Percentiles rank a stretch among this genome's conserved stretches.
These are phyloP conservation scores for Xylariaceae sp. DNA, from an alignment of 2,329 filamentous ascomycete genomes.

Conservation along the genomic window DNA sequence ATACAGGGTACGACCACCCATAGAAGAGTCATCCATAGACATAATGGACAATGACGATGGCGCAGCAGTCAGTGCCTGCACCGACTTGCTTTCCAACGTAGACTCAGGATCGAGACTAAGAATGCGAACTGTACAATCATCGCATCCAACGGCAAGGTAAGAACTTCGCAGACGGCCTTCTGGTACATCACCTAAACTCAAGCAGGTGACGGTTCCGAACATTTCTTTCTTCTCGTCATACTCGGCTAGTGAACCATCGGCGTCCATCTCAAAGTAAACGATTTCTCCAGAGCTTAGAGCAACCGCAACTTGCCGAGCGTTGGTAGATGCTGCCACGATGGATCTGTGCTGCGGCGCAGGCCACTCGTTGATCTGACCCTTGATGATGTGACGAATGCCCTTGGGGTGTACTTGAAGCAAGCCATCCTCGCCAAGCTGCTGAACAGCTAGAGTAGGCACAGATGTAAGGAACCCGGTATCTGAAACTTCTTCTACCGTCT, in stretches of 20 bases:
- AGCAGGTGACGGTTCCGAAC: constrained; percentile 87
- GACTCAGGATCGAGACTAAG: constrained; percentile 85
- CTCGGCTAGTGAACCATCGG: constrained; percentile 82
- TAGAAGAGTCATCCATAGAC: constrained; percentile 90
- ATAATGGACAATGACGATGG: constrained; percentile 88
- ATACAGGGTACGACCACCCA: constrained; percentile 82
- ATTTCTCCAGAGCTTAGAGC: constrained; percentile 95
- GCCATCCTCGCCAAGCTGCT: constrained; percentile 89
- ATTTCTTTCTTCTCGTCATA: constrained; percentile 94
- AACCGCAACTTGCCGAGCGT: constrained; percentile 86
- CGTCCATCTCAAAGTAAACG: constrained; percentile 96
- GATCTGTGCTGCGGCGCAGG: constrained; percentile 86
- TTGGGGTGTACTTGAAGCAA: constrained; percentile 94
- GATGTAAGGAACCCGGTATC: constrained; percentile 88
- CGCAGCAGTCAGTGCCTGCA: constrained; percentile 86
- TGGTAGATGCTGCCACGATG: constrained; percentile 90
- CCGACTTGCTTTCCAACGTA: constrained; percentile 86
- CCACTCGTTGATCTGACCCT: constrained; percentile 84
- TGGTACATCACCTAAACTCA: constrained; percentile 90
- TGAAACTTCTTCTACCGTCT: constrained; percentile 92
- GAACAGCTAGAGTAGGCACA: constrained; percentile 84
- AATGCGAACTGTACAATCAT: constrained; percentile 92
- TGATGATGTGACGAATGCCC: constrained; percentile 83
- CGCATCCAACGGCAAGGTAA: constrained; percentile 92
- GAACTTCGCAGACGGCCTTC: constrained; percentile 84